These are phyloP conservation scores for Stagonosporopsis rhizophila DNA, from an alignment of 2,329 filamentous ascomycete genomes.

Conservation along the genomic window DNA sequence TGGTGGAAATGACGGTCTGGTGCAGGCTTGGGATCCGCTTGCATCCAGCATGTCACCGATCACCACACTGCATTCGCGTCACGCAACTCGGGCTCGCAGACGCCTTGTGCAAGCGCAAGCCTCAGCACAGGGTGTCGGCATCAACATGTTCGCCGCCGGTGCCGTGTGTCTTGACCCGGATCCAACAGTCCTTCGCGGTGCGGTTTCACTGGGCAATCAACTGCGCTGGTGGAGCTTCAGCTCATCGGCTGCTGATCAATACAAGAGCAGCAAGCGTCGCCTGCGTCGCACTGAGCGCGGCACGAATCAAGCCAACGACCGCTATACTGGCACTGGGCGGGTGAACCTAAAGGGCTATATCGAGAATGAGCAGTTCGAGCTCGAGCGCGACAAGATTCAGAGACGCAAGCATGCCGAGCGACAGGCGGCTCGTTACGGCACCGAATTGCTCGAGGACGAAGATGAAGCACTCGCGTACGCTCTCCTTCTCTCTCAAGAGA, in stretches of 20 bases:
- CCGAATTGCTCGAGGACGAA: slow-evolving; percentile 71
- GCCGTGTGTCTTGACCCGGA: slow-evolving; percentile 89
- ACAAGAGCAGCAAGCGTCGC: slow-evolving; percentile 79
- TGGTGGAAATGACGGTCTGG: slow-evolving; percentile 91
- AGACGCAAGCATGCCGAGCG: slow-evolving; percentile 72
- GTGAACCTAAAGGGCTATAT: slow-evolving; percentile 82
- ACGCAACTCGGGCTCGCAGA: slow-evolving; percentile 81
- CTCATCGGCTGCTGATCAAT: slow-evolving; percentile 75
- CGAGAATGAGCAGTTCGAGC: slow-evolving; percentile 80
- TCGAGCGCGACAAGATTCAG: slow-evolving; percentile 74
- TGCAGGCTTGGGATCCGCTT: slow-evolving; percentile 96
- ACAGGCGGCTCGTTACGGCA: slow-evolving; percentile 81
- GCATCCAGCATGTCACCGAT: slow-evolving; percentile 80
- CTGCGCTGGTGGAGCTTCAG: slow-evolving; percentile 95
- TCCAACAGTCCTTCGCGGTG: slow-evolving; percentile 81
- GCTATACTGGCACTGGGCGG: slow-evolving; percentile 68
- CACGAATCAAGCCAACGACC: slow-evolving; percentile 65
- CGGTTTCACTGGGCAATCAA: slow-evolving; percentile 85
- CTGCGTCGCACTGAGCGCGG: slow-evolving; percentile 72
- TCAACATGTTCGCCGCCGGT: slow-evolving; percentile 81
- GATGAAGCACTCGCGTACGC: slow-evolving; percentile 70
- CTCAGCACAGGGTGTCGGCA: slow-evolving; percentile 71
- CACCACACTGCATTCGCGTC: slow-evolving; percentile 84
- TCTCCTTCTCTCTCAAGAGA: slow-evolving; percentile 67
- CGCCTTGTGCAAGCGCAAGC: slow-evolving; percentile 72